Evolutionary conservation across 257 asterid genomes (phyloP).

Genomic region (Thymus quinquecostatus): DNA sequence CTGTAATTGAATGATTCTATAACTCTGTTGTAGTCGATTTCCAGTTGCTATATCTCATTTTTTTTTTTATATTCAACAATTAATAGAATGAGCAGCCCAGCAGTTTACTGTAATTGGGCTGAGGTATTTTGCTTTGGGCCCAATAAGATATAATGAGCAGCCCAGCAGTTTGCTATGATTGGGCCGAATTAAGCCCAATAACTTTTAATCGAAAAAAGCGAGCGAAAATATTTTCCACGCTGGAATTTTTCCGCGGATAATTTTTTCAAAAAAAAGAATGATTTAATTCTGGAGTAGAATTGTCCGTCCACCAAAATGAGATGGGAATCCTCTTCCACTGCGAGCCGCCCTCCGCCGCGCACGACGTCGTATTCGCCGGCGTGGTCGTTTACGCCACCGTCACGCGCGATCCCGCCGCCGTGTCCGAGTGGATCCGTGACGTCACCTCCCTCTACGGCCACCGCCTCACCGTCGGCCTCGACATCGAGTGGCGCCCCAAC

Average conservation of each 20-base stretch:
- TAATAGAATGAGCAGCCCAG: too few species aligned
- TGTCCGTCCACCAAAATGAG: neutral
- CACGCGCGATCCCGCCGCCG: conserved; percentile 36
- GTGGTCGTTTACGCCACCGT: conserved; percentile 38
- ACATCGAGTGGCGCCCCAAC: conserved; percentile 21
- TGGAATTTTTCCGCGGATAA: neutral
- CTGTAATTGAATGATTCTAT: too few species aligned
- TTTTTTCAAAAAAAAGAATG: neutral
- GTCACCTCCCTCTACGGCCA: conserved; percentile 26
- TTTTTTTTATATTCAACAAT: too few species aligned
- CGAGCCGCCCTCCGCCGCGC: conserved; percentile 23
- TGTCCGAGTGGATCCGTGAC: conserved; percentile 34
- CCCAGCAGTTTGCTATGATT: too few species aligned
- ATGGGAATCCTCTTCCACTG: conserved; percentile 5
- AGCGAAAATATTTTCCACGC: too few species aligned
- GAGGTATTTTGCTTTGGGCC: neutral
- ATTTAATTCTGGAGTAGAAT: conserved; percentile 8
- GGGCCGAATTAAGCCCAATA: too few species aligned
- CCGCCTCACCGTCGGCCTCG: conserved; percentile 15
- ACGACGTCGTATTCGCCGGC: conserved; percentile 36
- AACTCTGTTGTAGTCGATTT: too few species aligned
- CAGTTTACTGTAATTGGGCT: too few species aligned
- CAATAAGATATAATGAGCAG: neutral
- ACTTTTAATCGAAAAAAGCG: too few species aligned
- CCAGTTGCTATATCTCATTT: too few species aligned